Conservation (phyloP, 208 protist species). For the Leishmania gerbilli region DNA sequence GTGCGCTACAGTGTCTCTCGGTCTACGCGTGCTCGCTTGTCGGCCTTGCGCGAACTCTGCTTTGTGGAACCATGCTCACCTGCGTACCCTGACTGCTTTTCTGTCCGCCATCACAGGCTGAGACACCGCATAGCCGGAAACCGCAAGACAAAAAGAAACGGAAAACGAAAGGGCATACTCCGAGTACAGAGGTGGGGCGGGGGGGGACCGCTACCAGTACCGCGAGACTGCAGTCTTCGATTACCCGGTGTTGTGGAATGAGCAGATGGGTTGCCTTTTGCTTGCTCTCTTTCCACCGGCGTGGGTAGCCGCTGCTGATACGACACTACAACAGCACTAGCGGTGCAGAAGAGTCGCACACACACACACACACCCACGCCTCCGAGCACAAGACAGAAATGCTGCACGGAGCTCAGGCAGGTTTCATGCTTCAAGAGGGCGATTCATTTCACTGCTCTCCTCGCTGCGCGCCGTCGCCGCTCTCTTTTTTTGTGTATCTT, state of each 20-base stretch:
- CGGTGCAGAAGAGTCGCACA: neutral
- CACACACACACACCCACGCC: neutral
- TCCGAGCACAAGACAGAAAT: neutral
- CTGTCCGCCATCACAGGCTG: neutral
- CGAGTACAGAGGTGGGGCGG: neutral
- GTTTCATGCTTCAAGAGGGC: neutral
- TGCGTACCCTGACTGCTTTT: neutral
- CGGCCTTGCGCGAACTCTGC: constrained; percentile 1
- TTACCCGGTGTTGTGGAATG: neutral
- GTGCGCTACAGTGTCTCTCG: neutral
- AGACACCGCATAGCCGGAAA: neutral
- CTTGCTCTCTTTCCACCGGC: neutral
- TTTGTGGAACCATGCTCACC: neutral
- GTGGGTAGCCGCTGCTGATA: neutral
- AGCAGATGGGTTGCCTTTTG: neutral
- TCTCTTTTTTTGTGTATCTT: constrained; percentile 24
- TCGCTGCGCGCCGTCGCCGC: neutral
- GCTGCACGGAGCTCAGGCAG: neutral
- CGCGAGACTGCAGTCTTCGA: neutral
- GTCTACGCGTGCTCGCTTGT: neutral
- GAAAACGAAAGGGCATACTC: neutral
- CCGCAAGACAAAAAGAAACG: neutral
- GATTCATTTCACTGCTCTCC: neutral
- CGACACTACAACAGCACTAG: neutral
- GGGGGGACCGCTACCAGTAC: neutral